Base-by-base conservation (phyloP, 495 filamentous ascomycete species). In the Penicillium macrosclerotiorum region DNA sequence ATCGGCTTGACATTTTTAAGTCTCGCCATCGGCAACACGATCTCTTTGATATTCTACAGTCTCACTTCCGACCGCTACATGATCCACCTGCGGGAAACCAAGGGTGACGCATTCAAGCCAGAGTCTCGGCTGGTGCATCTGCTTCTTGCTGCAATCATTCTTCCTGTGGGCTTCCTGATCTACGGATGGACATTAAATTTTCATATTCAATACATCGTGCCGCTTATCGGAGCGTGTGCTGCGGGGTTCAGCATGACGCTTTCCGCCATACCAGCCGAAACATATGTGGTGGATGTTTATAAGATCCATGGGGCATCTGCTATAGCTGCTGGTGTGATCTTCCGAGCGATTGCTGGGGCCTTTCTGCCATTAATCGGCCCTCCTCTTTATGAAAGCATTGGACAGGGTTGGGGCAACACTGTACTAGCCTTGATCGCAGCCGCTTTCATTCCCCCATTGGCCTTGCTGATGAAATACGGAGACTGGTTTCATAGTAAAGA, bases 121-220 rank as follows among this genome's bases (percentile, higher is more conserved):
- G 29, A 23, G 19, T 44, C 17, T 44, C 41, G 11, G 41, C 29
- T 19, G 41, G 41, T 33, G 41, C 41, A 32, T 44, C 41, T 33
- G 30, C 30, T 33, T 33, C 30, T 33, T 33, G 30, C 30, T 13
- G 30, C 30, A 14, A 33, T 33, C 30, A 13, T 33, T 33, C 30
- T 33, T 33, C 30, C 25, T 34, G 27, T 27, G 4, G 43, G 33
- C 23, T 37, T 37, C 24, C 22, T 46, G 16, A 17, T 46, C 32
- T 46, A 37, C 23, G 43, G 43, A 18, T 46, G 43, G 43, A 46
- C 43, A 16, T 34, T 46, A 4, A 8, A 29, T 18, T 46, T 27
- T 22, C 43, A 46, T 27, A 23, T 46, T 25, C 43, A 46, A 46
- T 46, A 37, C 18, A 33, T 46, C 16, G 43, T 38, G 16, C 43